These are phyloP conservation scores for Claviceps sp. DNA, from an alignment of 2,329 filamentous ascomycete genomes.

Conservation along the genomic window DNA sequence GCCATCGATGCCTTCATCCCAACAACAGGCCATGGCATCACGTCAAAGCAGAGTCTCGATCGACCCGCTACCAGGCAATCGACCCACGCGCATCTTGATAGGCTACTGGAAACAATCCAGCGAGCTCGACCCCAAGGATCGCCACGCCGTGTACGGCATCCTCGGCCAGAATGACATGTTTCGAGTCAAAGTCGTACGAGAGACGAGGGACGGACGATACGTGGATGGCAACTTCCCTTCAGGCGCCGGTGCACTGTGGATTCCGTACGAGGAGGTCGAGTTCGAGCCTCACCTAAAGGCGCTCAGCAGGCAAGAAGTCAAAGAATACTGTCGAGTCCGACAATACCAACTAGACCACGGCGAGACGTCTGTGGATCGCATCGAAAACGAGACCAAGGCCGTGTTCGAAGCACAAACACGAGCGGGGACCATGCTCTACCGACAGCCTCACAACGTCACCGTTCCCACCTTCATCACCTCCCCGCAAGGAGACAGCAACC, in stretches of 20 bases:
- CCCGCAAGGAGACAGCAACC: constrained; percentile 9
- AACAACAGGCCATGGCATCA: constrained; percentile 10
- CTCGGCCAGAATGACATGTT: constrained; percentile 52
- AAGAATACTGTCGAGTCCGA: constrained; percentile 50
- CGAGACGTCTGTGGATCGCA: constrained; percentile 33
- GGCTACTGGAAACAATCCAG: constrained; percentile 46
- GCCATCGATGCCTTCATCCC: constrained; percentile 9
- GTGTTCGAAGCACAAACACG: constrained; percentile 36
- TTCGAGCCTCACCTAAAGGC: constrained; percentile 41
- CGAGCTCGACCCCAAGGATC: constrained; percentile 31
- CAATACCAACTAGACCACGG: constrained; percentile 43
- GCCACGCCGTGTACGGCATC: constrained; percentile 50
- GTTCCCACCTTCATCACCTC: constrained; percentile 12
- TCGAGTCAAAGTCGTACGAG: constrained; percentile 45
- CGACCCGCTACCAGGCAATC: constrained; percentile 35
- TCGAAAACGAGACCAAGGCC: constrained; percentile 37
- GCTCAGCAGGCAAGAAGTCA: constrained; percentile 41
- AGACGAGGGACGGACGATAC: constrained; percentile 46
- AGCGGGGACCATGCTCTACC: constrained; percentile 19
- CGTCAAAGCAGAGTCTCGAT: constrained; percentile 12
- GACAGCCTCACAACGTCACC: constrained; percentile 9
- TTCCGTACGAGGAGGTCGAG: constrained; percentile 46
- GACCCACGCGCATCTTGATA: constrained; percentile 43
- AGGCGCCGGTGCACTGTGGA: constrained; percentile 48
- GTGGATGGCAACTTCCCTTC: constrained; percentile 46